A percentile compares a stretch with the other conserved stretches of the same genome.
These are phyloP conservation scores for Diplotaxis tenuifolia DNA, from an alignment of 345 rosid species.

Conservation along the genomic window DNA sequence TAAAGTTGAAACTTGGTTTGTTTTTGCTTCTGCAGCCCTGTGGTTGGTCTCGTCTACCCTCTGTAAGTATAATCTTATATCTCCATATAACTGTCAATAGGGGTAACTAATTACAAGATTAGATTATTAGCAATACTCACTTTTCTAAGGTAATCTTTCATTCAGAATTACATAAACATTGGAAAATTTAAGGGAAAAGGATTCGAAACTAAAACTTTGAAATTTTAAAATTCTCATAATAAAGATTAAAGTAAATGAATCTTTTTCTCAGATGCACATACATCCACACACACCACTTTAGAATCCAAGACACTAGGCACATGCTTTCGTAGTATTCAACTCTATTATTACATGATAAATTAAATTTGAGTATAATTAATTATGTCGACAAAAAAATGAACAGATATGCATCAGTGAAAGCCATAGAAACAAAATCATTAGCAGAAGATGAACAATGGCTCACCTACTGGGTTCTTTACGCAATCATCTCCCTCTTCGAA, in stretches of 20 bases:
- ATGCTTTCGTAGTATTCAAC: not conserved
- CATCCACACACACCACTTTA: constrained; percentile 28
- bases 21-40: constrained; percentile 59
- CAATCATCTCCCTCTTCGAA: constrained; percentile 79
- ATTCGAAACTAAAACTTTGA: not conserved
- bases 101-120: not conserved
- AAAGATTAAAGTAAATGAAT: not conserved
- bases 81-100: not conserved
- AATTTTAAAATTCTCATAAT: not conserved
- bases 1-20: constrained; percentile 5
- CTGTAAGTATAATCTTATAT: constrained; percentile 57
- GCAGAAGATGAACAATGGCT: constrained; percentile 93
- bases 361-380: not conserved
- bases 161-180: not conserved
- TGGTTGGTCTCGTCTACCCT: constrained; percentile 85
- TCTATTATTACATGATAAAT: not conserved
- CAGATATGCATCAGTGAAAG: constrained; percentile 91
- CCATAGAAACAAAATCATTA: constrained; percentile 80
- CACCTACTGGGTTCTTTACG: constrained; percentile 93
- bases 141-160: not conserved
- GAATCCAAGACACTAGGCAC: constrained; percentile 25
- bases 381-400: not conserved
- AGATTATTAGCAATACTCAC: not conserved
- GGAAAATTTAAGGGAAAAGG: not conserved
- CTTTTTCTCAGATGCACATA: constrained; percentile 19